Percentiles rank a stretch among this genome's conserved stretches.
phyloP scores from a whole-genome alignment of 768 basidiomycete species.

The Podaxis sp. region DNA sequence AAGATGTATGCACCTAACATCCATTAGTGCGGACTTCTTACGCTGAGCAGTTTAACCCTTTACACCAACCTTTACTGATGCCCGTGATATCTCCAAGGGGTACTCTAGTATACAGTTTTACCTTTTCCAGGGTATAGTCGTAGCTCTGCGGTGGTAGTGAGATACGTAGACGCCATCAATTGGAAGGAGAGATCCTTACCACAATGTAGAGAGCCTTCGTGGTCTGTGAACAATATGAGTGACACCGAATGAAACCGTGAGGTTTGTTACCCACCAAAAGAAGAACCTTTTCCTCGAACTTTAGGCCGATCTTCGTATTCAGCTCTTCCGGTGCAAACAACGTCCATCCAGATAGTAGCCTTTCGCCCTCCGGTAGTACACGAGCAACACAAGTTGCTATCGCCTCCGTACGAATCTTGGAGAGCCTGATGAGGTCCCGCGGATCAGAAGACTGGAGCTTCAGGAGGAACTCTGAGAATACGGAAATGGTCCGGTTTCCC shows the following conservation, averaged over 20 bases:
- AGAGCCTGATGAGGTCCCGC: conserved; percentile 80
- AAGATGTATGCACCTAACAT: conserved; percentile 86
- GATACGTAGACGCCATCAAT: background rate
- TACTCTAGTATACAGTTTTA: conserved; percentile 84
- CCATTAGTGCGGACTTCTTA: background rate
- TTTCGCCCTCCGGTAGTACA: conserved; percentile 73
- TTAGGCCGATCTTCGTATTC: conserved; percentile 66
- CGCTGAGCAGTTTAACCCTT: background rate
- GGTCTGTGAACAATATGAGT: conserved; percentile 19
- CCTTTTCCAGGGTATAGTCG: conserved; percentile 90
- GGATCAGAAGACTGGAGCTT: conserved; percentile 92
- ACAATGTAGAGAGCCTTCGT: conserved; percentile 69
- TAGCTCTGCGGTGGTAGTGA: conserved; percentile 56
- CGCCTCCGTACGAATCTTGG: conserved; percentile 87
- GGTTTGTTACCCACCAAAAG: conserved; percentile 57
- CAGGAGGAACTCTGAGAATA: conserved; percentile 91
- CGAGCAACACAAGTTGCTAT: conserved; percentile 84
- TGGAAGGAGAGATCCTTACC: conserved; percentile 35
- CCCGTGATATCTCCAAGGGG: conserved; percentile 76
- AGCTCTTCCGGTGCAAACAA: conserved; percentile 79
- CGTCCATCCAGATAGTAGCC: conserved; percentile 85
- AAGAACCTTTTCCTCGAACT: conserved; percentile 92
- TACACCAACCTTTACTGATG: conserved; percentile 67
- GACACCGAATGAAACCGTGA: background rate
- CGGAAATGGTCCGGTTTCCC: conserved; percentile 78